Percentiles rank a stretch among this genome's conserved stretches.
phyloP scores from a whole-genome alignment of 192 early-diverging fungal species.

The Coemansia sp. region DNA sequence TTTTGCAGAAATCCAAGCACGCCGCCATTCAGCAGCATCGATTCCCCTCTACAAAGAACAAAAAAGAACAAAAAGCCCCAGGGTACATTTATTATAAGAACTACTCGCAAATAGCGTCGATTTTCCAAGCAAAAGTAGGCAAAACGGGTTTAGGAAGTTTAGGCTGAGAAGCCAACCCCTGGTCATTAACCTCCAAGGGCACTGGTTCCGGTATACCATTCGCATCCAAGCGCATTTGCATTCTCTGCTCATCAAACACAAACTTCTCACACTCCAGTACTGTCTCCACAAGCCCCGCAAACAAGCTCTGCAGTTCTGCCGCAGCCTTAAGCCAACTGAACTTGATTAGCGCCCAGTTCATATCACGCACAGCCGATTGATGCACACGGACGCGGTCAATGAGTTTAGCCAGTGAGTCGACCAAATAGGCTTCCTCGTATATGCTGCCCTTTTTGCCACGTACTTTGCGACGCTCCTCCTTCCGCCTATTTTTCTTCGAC shows the following conservation, averaged over 20 bases:
- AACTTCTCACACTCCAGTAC: slow-evolving; percentile 42
- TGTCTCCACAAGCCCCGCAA: slow-evolving; percentile 51
- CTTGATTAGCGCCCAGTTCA: slow-evolving; percentile 58
- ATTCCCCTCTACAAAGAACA: background rate
- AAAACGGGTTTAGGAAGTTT: slow-evolving; percentile 31
- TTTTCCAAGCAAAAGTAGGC: slow-evolving; percentile 26
- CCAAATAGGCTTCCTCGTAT: slow-evolving; percentile 90
- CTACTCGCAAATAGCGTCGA: slow-evolving; percentile 18
- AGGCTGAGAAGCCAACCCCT: slow-evolving; percentile 29
- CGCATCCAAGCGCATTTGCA: slow-evolving; percentile 28
- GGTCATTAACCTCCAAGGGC: slow-evolving; percentile 23
- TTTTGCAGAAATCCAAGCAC: no score
- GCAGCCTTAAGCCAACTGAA: slow-evolving; percentile 57
- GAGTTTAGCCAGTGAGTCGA: slow-evolving; percentile 62
- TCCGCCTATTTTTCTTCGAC: slow-evolving; percentile 71
- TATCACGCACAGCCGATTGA: slow-evolving; percentile 61
- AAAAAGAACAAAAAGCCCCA: background rate
- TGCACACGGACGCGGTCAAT: slow-evolving; percentile 35
- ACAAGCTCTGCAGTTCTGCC: slow-evolving; percentile 56
- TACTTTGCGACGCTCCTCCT: slow-evolving; percentile 73
- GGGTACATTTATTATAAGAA: background rate
- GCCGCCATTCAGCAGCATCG: no score
- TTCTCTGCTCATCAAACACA: slow-evolving; percentile 60
- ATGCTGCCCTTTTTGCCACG: slow-evolving; percentile 87
- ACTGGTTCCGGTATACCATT: slow-evolving; percentile 32